These are phyloP conservation scores for Termitomyces sp. DNA, from an alignment of 768 basidiomycete species.

Conservation along the genomic window DNA sequence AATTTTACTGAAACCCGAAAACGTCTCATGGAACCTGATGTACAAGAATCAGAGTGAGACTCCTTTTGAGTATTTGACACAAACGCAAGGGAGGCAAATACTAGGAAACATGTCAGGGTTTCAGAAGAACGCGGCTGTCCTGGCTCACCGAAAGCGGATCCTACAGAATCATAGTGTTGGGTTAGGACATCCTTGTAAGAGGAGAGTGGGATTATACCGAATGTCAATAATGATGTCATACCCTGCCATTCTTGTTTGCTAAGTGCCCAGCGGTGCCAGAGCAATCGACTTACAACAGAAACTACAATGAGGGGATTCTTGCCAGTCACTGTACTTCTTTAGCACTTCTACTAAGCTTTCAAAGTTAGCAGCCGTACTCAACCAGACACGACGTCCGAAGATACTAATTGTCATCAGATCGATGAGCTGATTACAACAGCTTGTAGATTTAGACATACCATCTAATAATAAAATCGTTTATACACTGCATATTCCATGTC, in stretches of 20 bases:
- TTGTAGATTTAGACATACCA: constrained; percentile 15
- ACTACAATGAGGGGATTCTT: constrained; percentile 11
- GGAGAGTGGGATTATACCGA: constrained; percentile 7
- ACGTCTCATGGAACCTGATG: constrained; percentile 3
- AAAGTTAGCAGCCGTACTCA: constrained; percentile 13
- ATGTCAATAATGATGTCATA: constrained; percentile 9
- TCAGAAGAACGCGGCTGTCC: not conserved
- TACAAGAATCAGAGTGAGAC: not conserved
- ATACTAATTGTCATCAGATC: constrained; percentile 9
- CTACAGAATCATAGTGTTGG: not conserved
- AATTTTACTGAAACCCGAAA: constrained; percentile 1
- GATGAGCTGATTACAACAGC: not conserved
- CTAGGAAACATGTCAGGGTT: constrained; percentile 12
- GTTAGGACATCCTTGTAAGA: not conserved
- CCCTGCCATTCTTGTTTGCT: not conserved
- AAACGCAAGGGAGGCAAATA: constrained; percentile 1
- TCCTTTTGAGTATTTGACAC: not conserved
- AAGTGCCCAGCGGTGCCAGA: not conserved
- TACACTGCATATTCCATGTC: not conserved
- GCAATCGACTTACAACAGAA: constrained; percentile 14
- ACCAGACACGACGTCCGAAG: constrained; percentile 21
- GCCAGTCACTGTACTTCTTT: constrained; percentile 12
- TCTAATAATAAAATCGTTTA: constrained; percentile 25
- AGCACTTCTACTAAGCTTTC: not conserved
- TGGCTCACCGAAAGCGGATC: constrained; percentile 12